Evolutionary conservation across 805 yeast species (phyloP), one percentile per base, ranked within the genome.

Genomic region (Naumovozyma castellii): DNA sequence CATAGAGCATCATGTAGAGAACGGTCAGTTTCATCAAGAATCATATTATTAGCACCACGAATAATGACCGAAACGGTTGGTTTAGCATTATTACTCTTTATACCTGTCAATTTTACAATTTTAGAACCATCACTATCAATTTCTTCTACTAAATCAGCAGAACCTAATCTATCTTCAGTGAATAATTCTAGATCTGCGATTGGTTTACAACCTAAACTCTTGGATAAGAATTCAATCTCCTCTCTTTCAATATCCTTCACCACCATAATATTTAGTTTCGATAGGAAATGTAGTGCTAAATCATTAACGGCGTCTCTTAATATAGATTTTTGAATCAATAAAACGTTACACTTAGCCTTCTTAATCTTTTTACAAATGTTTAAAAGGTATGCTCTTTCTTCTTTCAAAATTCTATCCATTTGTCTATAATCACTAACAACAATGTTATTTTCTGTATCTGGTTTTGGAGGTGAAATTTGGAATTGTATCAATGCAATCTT

Each of bases 351-450:
- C 66, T 88, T 92, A 49, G 97, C 82, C 72, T 92, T 92, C 61
- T 94, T 92, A 67, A 92, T 86, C 61, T 85, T 86, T 66, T 92
- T 92, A 71, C 96, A 88, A 60, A 92, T 84, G 62, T 90, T 90
- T 59, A 92, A 74, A 57, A 92, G 68, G 61, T 92, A 92, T 20
- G 95, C 92, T 61, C 99, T 80, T 71, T 92, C 98, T 67, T 92
- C 99, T 60, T 94, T 92, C 59, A 92, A 72, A 52, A 92, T 92
- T 68, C 90, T 92, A 66, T 92, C 99, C 99, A 92, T 92, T 66
- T 92, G 98, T 65, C 98, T 78, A 69, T 92, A 92, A 64, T 92
- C 99, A 59, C 84, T 92, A 40, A 92, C 97, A 42, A 92, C 95
- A 37, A 92, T 90, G 59, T 88, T 90, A 64, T 92, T 92, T 68